These are phyloP conservation scores for Boletus patriciae DNA, from an alignment of 768 basidiomycete genomes.

Conservation along the genomic window DNA sequence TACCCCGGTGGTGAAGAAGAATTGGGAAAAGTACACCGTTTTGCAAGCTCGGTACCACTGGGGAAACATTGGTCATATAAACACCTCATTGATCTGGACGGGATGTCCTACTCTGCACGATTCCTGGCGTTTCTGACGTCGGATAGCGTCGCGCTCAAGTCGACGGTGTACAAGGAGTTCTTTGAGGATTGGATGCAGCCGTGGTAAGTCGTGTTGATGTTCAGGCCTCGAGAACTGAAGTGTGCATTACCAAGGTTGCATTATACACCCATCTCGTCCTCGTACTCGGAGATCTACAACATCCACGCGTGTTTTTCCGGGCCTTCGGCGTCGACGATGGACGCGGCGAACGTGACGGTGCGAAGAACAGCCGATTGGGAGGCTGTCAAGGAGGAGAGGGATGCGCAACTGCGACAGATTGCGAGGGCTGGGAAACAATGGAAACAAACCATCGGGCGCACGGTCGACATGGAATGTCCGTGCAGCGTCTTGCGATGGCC, in stretches of 20 bases:
- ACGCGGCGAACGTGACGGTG: constrained; percentile 51
- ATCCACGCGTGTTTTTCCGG: constrained; percentile 93
- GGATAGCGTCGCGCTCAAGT: constrained; percentile 87
- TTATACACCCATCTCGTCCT: constrained; percentile 86
- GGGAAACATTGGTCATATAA: constrained; percentile 93
- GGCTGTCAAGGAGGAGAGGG: constrained; percentile 53
- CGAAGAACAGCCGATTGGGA: constrained; percentile 32
- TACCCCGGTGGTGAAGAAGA: constrained; percentile 77
- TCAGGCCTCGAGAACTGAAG: not conserved
- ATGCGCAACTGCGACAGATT: constrained; percentile 72
- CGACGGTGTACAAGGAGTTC: constrained; percentile 89
- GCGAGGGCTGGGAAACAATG: constrained; percentile 92
- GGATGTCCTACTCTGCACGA: constrained; percentile 91
- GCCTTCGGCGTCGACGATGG: constrained; percentile 58
- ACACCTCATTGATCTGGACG: constrained; percentile 89
- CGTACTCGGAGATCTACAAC: constrained; percentile 92
- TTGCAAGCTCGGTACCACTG: constrained; percentile 73
- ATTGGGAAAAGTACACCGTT: constrained; percentile 63
- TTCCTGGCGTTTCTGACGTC: constrained; percentile 85
- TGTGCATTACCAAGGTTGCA: constrained; percentile 66
- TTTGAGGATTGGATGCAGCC: constrained; percentile 92
- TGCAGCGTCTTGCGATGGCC: constrained; percentile 12
- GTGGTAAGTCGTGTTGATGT: constrained; percentile 49
- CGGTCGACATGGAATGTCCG: constrained; percentile 90
- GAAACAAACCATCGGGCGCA: constrained; percentile 81